Evolutionary conservation across 2,329 filamentous ascomycete species (phyloP).

Genomic region (Escovopsis weberi): DNA sequence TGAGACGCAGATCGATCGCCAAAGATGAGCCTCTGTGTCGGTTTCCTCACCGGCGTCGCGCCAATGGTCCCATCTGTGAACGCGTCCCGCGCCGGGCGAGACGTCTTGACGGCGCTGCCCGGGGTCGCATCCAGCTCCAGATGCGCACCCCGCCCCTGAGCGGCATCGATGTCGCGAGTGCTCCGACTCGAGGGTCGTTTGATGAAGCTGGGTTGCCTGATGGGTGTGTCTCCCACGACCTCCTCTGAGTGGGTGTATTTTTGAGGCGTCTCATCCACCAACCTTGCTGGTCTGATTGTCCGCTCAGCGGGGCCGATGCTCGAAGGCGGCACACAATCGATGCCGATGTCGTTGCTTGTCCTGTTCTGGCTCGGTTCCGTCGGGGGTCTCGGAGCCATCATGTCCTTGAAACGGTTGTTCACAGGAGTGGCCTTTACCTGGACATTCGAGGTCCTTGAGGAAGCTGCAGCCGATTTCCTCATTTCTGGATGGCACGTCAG

Average conservation of each 20-base stretch:
- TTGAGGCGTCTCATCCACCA: no score
- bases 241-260: constrained; percentile 8
- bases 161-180: no score
- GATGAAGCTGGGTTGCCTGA: constrained; percentile 16
- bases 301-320: constrained; percentile 20
- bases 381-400: constrained; percentile 20
- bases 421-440: constrained; percentile 44
- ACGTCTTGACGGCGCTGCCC: constrained; percentile 6
- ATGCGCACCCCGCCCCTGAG: no score
- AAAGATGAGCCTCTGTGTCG: constrained; percentile 8
- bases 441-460: constrained; percentile 21
- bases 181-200: constrained; percentile 4
- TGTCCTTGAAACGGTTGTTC: constrained; percentile 39
- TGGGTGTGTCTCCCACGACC: constrained; percentile 18
- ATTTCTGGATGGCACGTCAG: constrained; percentile 29
- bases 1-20: background rate
- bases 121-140: background rate
- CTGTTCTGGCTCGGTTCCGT: constrained; percentile 8
- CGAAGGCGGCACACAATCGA: constrained; percentile 22
- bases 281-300: constrained; percentile 28
- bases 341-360: constrained; percentile 9
- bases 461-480: constrained; percentile 32
- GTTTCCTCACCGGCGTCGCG: constrained; percentile 26
- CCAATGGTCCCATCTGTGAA: constrained; percentile 13
- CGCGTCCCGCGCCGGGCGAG: constrained; percentile 2